Evolutionary conservation across 352 stramenopile species (phyloP), one percentile per base, ranked within the genome.

Genomic region (Globisporangium megalacanthum): DNA sequence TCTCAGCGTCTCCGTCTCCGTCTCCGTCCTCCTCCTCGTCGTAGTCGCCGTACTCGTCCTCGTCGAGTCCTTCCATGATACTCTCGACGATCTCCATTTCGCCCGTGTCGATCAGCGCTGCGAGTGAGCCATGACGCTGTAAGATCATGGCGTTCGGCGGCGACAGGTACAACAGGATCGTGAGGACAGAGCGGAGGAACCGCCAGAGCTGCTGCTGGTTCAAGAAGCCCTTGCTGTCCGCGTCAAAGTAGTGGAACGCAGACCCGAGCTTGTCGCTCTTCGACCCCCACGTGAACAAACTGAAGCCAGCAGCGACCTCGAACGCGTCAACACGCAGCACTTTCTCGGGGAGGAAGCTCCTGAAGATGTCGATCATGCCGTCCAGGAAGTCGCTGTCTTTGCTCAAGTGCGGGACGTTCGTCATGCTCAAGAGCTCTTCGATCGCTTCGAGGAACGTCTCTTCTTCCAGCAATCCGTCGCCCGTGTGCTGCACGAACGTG

Each of bases 201-300:
- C 79, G 71, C 85, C 85, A 95, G 10, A 95, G 61, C 48, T 95
- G 85, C 55, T 92, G 73, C 3, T 73, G 75, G 58, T 91, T 89
- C 53, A 95, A 57, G 22, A 80, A 90, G 0, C 78, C 82, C 31
- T 91, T 91, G 62, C 79, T 83, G 37, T 95, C 85, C 6, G 73
- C 71, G 45, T 95, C 85, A 48, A 93, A 95, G 53, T 88, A 95
- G 59, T 95, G 81, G 50, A 95, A 95, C 0, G 83, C 71, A 14
- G 79, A 81, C n/a, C 70, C 67, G 7, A 95, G 63, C 39, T 95
- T 95, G 66, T 95, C 85, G 42, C 85, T 95, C 54, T 95, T 95
- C 6, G 85, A 93, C 1, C 85, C 85, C 70, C 76, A 88, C 13
- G 78, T 66, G 58, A 95, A 89, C 13, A 95, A 58, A 48, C 78